phyloP scores from a whole-genome alignment of 2,329 filamentous ascomycete species.

The Ceratocystis harringtonii region DNA sequence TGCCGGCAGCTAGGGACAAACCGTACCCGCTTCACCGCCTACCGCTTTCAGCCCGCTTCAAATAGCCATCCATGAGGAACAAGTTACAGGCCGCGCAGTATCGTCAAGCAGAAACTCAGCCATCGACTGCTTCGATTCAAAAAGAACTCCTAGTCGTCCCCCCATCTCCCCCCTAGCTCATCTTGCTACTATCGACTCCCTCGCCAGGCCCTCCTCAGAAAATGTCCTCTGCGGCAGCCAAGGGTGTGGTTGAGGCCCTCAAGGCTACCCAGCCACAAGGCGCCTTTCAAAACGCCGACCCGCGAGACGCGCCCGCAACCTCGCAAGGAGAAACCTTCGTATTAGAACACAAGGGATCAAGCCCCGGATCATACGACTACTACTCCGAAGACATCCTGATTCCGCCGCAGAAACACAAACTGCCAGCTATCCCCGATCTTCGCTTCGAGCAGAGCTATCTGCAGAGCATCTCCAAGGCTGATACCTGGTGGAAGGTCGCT shows the following conservation, averaged over 20 bases:
- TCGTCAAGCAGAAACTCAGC: background rate
- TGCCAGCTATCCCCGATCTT: constrained; percentile 66
- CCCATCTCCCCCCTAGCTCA: background rate
- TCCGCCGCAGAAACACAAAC: constrained; percentile 31
- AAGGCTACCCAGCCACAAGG: constrained; percentile 16
- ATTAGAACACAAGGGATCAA: constrained; percentile 10
- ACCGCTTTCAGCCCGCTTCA: background rate
- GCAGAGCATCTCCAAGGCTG: constrained; percentile 65
- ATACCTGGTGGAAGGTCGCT: constrained; percentile 62
- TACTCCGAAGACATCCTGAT: constrained; percentile 56
- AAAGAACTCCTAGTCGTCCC: background rate
- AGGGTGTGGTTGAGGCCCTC: constrained; percentile 16
- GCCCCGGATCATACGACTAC: constrained; percentile 38
- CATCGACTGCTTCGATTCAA: background rate
- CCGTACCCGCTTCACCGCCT: background rate
- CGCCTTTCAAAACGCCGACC: constrained; percentile 15
- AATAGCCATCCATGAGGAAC: background rate
- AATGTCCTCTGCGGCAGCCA: constrained; percentile 11
- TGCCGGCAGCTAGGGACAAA: background rate
- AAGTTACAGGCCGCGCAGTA: background rate
- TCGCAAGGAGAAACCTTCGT: constrained; percentile 12
- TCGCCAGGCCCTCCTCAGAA: background rate
- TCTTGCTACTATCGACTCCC: background rate
- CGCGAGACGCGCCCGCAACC: constrained; percentile 14
- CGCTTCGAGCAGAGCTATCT: constrained; percentile 98